Base-by-base conservation (phyloP, 164 flowering plant species). In the Umbilicus rupestris region DNA sequence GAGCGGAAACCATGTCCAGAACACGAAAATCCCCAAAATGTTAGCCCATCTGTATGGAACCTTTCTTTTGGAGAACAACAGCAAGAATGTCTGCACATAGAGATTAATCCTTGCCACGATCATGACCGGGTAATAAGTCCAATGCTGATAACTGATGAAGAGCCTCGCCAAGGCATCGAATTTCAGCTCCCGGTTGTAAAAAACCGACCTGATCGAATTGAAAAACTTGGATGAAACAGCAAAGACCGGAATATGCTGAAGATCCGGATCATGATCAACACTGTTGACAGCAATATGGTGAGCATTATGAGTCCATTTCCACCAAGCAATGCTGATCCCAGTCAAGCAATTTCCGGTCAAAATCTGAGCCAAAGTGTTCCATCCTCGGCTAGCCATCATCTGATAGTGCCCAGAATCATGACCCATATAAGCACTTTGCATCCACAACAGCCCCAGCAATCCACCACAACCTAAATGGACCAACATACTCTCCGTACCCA, bases 261-360 rank as follows among this genome's bases (percentile, higher is more conserved):
- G 76, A 71, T 80, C 83, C 5, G 83, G 83, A 39, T 78, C 83
- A 37, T 76, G 37, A 44, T 80, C 83, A 16, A 80, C 73, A 62
- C 81, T 76, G 60, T 80, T 80, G 65, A 77, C 75, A 30, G 83
- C 76, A 11, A 80, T 42, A 63, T 80, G 83, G 45, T 80, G 81
- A 10, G 79, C 79, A 45, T 80, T 80, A 55, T 80, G 83, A 7
- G 81, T 80, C 81, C 83, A 78, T 62, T 80, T 80, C 83, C 83
- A 80, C 83, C 83, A 80, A 3, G 83, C 83, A 35, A 80, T 80
- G 66, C 79, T 76, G 24, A 80, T 80, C n/a, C 83, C 81, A 29
- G 83, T 78, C 3, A 80, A 39, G 52, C 81, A 78, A 71, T 80
- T 78, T 6, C 81, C 81, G 12, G 81, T 58, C 0, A 78, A 30